phyloP scores from a whole-genome alignment of 129 eudicot genomes.

The Artemisia annua region DNA sequence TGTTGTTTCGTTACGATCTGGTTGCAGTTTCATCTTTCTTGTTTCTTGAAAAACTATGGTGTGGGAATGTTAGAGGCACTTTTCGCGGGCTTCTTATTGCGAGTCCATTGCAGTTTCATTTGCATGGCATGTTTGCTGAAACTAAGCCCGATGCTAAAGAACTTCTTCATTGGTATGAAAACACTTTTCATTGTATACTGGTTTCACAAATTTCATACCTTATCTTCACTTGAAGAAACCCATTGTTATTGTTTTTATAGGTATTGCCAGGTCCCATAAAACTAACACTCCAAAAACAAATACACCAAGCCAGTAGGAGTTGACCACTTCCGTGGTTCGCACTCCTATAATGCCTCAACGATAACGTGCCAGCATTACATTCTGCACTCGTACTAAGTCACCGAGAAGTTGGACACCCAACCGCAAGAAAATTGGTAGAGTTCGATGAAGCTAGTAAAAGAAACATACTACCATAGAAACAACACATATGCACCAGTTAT shows the following conservation, averaged over 20 bases:
- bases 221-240: background rate
- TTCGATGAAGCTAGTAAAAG: no score
- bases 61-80: conserved; percentile 94
- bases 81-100: conserved; percentile 86
- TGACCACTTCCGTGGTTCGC: no score
- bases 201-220: background rate
- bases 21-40: no score
- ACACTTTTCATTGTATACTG: background rate
- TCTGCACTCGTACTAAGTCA: no score
- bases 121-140: conserved; percentile 97
- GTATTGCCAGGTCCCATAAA: conserved; percentile 82
- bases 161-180: conserved; percentile 69
- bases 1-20: no score
- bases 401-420: no score
- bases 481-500: no score
- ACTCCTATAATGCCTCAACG: no score
- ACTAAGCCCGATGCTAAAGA: conserved; percentile 83
- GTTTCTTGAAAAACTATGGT: conserved; percentile 88
- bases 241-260: conserved; percentile 40
- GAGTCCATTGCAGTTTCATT: conserved; percentile 85
- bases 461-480: no score
- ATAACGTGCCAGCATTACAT: no score
- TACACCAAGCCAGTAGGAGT: conserved; percentile 92
- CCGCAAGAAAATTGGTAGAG: no score
- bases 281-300: conserved; percentile 76